These are phyloP conservation scores for Leccinum uliginosum DNA, from an alignment of 768 basidiomycete genomes.

Conservation along the genomic window DNA sequence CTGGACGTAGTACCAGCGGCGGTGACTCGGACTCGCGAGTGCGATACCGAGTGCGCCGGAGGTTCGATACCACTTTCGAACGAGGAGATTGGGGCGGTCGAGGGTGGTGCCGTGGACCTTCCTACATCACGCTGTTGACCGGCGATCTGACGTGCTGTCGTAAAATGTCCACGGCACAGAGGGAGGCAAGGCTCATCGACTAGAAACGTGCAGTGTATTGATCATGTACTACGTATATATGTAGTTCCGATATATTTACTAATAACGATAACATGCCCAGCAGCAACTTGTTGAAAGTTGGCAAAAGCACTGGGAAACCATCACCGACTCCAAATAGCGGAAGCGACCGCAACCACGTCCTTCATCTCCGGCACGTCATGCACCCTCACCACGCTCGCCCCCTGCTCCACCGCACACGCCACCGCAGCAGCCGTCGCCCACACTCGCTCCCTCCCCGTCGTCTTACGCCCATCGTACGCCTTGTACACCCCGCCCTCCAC, in stretches of 20 bases:
- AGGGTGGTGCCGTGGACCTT: no score
- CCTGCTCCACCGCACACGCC: constrained; percentile 69
- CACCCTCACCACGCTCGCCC: constrained; percentile 69
- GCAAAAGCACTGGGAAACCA: no score
- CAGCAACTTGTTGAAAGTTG: background rate
- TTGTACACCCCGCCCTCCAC: constrained; percentile 18
- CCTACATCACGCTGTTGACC: background rate
- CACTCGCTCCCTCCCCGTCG: constrained; percentile 59
- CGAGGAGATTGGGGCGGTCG: no score
- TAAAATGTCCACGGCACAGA: no score
- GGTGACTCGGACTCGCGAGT: constrained; percentile 13
- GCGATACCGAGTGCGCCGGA: background rate
- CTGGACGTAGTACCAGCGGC: constrained; percentile 12
- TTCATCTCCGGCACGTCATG: constrained; percentile 73
- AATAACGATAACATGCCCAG: background rate
- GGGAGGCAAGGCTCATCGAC: no score
- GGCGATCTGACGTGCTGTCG: background rate
- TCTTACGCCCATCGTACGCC: constrained; percentile 44
- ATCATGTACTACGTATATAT: no score
- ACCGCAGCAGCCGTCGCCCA: constrained; percentile 81
- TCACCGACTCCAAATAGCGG: constrained; percentile 51
- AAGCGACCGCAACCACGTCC: constrained; percentile 68
- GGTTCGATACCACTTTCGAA: background rate
- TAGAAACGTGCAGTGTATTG: no score
- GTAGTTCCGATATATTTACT: background rate